Evolutionary conservation across 2,329 filamentous ascomycete species (phyloP).

Genomic region (Chaetomium globosum): DNA sequence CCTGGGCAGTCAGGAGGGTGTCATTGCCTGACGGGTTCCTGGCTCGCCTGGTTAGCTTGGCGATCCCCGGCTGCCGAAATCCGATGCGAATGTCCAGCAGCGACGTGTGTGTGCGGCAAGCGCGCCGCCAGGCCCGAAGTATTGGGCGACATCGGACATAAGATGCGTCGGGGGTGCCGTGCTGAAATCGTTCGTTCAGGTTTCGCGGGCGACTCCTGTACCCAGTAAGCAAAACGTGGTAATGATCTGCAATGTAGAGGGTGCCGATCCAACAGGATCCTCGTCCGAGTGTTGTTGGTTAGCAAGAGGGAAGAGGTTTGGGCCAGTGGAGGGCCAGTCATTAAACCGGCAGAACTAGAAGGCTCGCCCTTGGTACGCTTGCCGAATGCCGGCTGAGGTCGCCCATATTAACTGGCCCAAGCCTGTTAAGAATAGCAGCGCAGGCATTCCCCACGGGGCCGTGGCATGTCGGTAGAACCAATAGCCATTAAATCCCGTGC

Average conservation of each 20-base stretch:
- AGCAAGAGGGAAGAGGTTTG: slow-evolving; percentile 10
- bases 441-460: slow-evolving; percentile 33
- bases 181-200: slow-evolving; percentile 19
- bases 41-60: slow-evolving; percentile 9
- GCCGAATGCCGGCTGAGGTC: slow-evolving; percentile 36
- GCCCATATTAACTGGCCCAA: slow-evolving; percentile 32
- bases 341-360: slow-evolving; percentile 31
- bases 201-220: slow-evolving; percentile 9
- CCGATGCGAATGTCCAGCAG: neutral
- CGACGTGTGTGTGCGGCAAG: slow-evolving; percentile 12
- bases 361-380: slow-evolving; percentile 22
- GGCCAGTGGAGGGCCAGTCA: slow-evolving; percentile 7
- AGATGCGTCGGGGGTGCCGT: slow-evolving; percentile 13
- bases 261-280: slow-evolving; percentile 3
- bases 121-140: slow-evolving; percentile 7
- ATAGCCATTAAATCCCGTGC: slow-evolving; percentile 24
- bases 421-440: slow-evolving; percentile 33
- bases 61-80: slow-evolving; percentile 31
- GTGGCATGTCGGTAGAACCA: slow-evolving; percentile 29
- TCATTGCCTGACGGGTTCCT: slow-evolving; percentile 23
- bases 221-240: slow-evolving; percentile 15
- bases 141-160: slow-evolving; percentile 22
- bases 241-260: slow-evolving; percentile 11
- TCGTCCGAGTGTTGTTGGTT: slow-evolving; percentile 11
- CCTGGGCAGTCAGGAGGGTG: slow-evolving; percentile 15